Base-by-base conservation (phyloP, 2,329 filamentous ascomycete species). In the Arthrobotrys iridis region DNA sequence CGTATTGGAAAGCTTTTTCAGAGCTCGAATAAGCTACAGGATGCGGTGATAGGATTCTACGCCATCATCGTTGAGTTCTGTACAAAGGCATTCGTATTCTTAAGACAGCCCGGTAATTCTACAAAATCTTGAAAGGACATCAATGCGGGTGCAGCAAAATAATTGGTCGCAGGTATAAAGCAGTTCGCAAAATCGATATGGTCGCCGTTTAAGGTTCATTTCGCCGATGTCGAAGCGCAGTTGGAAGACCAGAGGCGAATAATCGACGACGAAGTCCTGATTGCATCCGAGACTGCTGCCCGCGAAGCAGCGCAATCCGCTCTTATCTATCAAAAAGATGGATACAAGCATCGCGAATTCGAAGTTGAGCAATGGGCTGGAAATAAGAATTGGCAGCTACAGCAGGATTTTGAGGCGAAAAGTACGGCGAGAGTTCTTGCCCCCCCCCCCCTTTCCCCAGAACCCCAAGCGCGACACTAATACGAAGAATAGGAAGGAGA, bases 31-130 rank as follows among this genome's bases (percentile, higher is more conserved):
- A 41, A 65, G 24, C 68, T 79, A 18, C 75, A 71, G 13, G 74
- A 78, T 15, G 76, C 74, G 1, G 52, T 78, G 15, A 26, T 68
- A 6, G 50, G 48, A 7, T 79, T 77, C 45, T 78, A 77, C 22
- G 72, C 75, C 3, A 48, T 76, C 5, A 68, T 75, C 4, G 52
- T 78, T 4, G 62, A 58, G 7, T 79, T 79, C 22, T 78, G 72
- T 40, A 71, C 68, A 10, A 74, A 64, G 45, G 67, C 72, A 6
- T 46, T 78, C 18, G 3, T 2, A 18, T 77, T 78, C 26, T n/a
- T 79, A 22, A 67, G 62, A 20, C 52, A 76, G 15, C 43, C 67
- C 15, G 57, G 77, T 78, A 63, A 13, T 22, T 37, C 20, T n/a
- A n/a, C n/a, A n/a, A n/a, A n/a, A n/a, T n/a, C n/a, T n/a, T n/a